Base-by-base conservation (phyloP, 2,329 filamentous ascomycete genomes). In the Blastomyces percursus region DNA sequence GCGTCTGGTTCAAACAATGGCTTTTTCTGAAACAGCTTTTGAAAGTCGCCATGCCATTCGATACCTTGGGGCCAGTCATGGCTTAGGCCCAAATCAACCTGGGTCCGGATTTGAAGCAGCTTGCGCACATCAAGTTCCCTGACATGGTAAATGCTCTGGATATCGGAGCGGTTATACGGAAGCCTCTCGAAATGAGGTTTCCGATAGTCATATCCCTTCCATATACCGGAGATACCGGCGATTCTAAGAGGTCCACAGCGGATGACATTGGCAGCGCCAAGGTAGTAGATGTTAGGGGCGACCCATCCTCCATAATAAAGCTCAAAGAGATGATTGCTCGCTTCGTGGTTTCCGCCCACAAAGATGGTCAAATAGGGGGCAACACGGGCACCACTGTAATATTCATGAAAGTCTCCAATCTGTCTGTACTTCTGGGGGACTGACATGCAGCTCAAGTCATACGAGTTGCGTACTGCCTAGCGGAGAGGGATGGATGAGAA, bases 251-350 rank as follows among this genome's bases (percentile, higher is more conserved):
- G 88, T 0, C 93, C 93, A 40, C 95, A 80, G 21, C 88, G 86
- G 50, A 99, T 73, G 9, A 99, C 87, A 71, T 96, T 96, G 64
- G 94, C 91, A 42, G 91, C 90, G 58, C 94, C 94, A 74, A 97
- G 82, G 76, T 96, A 99, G 80, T 96, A 99, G 66, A 99, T 97
- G 68, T 94, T 96, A 9, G 91, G 91, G 8, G 93, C 93, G 6
- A 91, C 94, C 94, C 94, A 99, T 59, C 94, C 94, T 60, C 94
- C 94, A 72, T 97, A 96, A 78, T 90, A 96, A 0, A 99, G 83
- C 76, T 99, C 94, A 80, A 87, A 94, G 5, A 96, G 79, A 75
- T 97, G 86, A 59, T 89, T 91, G 70, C 89, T 89, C 0, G 94
- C 93, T 77, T 99, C 94, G 71, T 99, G 94, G 72, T 99, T 99